Evolutionary conservation across 352 stramenopile genomes (phyloP).

Genomic region (Stramenopiles sp.): DNA sequence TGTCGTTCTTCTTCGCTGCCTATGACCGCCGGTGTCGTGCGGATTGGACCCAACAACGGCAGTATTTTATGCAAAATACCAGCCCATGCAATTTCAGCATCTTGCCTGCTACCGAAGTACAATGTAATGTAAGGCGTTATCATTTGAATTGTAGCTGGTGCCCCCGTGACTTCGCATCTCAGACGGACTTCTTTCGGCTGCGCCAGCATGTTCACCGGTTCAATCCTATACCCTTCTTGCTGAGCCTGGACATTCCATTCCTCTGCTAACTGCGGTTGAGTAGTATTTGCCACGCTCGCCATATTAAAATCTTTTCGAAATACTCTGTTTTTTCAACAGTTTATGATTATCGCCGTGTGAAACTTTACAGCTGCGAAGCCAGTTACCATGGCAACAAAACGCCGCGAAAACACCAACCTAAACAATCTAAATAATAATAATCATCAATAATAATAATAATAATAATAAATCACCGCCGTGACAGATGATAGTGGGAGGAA

Average conservation of each 20-base stretch:
- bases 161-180: constrained; percentile 27
- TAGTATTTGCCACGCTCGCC: too few species aligned
- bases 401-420: too few species aligned
- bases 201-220: constrained; percentile 23
- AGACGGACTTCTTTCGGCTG: constrained; percentile 24
- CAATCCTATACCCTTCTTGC: constrained; percentile 18
- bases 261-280: background rate
- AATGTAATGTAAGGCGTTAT: constrained; percentile 26
- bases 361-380: too few species aligned
- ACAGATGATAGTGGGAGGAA: too few species aligned
- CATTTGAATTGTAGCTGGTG: constrained; percentile 23
- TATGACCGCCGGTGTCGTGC: constrained; percentile 27
- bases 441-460: too few species aligned
- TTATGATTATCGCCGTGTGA: too few species aligned
- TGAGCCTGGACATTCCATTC: background rate
- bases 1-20: constrained; percentile 33
- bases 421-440: too few species aligned
- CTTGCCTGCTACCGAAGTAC: constrained; percentile 34
- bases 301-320: too few species aligned
- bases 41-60: constrained; percentile 30
- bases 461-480: too few species aligned
- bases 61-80: constrained; percentile 40
- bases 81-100: constrained; percentile 34
- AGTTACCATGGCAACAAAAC: too few species aligned
- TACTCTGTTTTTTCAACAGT: too few species aligned